Base-by-base conservation (phyloP, 2,329 filamentous ascomycete species). In the Myotisia sp. region DNA sequence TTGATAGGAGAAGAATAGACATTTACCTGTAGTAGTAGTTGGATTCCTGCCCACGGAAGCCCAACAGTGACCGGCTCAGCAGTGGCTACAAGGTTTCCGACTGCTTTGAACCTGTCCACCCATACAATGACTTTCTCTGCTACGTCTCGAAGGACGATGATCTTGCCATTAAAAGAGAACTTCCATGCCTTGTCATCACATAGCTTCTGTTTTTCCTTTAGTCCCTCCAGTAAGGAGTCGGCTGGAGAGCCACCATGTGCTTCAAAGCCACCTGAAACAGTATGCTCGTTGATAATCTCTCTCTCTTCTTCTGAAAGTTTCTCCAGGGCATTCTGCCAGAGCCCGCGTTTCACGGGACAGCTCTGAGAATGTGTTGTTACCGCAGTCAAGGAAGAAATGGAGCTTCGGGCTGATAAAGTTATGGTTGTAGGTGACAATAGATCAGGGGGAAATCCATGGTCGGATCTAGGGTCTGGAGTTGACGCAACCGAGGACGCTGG, bases 1-100 rank as follows among this genome's bases (percentile, higher is more conserved):
- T 9, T 31, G 10, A 23, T 27, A 13, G 16, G 5, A 9, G 5
- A n/a, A n/a, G 6, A 9, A 22, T 3, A 21, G 13, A 12, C 17
- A 14, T 38, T 20, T 37, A 40, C 41, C 24, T 36, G 34, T 17
- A 44, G 35, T 9, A 45, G 16, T 20, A 45, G 40, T 3, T 36
- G 24, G 13, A 46, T 28, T 18, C 26, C 37, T 12, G 43, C 41
- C 43, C 41, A 46, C 3, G 39, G 41, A 5, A 42, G 33, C 8
- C 37, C 43, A 18, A 41, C 41, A 36, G 42, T 34, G 8, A 21
- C 20, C 3, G 41, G 37, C 13, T 43, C 37, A 34, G 31, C 38
- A 32, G 39, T 37, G 10, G 35, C 33, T 10, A 17, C 41, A 6
- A 37, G 17, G 19, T 46, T 41, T 7, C 36, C 41, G 16, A 39